Percentiles rank a stretch among this genome's conserved stretches.
These are phyloP conservation scores for Curvularia lunata DNA, from an alignment of 2,329 filamentous ascomycete species.

Conservation along the genomic window DNA sequence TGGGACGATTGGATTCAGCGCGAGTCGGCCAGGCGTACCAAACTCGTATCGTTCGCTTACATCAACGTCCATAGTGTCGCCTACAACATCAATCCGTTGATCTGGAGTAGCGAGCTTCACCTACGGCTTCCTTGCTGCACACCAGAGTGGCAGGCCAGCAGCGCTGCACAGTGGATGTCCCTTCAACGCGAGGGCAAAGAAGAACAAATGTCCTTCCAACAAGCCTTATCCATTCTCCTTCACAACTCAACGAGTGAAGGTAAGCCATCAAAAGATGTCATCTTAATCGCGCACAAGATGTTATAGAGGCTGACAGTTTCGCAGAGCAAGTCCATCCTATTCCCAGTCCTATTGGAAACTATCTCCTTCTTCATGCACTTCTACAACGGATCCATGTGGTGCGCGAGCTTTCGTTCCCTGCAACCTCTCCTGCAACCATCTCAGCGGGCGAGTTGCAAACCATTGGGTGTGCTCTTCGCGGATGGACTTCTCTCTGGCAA, in stretches of 20 bases:
- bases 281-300: neutral
- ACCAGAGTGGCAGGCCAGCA: slow-evolving; percentile 34
- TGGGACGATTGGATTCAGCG: slow-evolving; percentile 41
- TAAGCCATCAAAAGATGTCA: neutral
- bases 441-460: slow-evolving; percentile 31
- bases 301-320: neutral
- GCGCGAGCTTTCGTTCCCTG: slow-evolving; percentile 34
- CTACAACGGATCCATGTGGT: slow-evolving; percentile 40
- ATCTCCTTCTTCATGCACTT: slow-evolving; percentile 40
- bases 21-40: slow-evolving; percentile 41
- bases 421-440: slow-evolving; percentile 27
- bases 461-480: slow-evolving; percentile 38
- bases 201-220: slow-evolving; percentile 38
- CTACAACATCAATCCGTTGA: slow-evolving; percentile 40
- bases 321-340: slow-evolving; percentile 32
- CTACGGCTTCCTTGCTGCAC: slow-evolving; percentile 37
- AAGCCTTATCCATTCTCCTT: slow-evolving; percentile 36
- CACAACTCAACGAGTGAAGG: slow-evolving; percentile 23
- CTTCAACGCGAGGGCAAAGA: slow-evolving; percentile 32
- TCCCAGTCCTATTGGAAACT: slow-evolving; percentile 42
- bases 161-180: slow-evolving; percentile 35
- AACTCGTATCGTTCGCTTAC: slow-evolving; percentile 42
- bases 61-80: slow-evolving; percentile 44
- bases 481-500: slow-evolving; percentile 47
- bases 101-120: slow-evolving; percentile 40